A percentile compares a stretch with the other conserved stretches of the same genome.
Conservation (phyloP, 1,284 basidiomycete genomes). For the Polyporus tsugae region DNA sequence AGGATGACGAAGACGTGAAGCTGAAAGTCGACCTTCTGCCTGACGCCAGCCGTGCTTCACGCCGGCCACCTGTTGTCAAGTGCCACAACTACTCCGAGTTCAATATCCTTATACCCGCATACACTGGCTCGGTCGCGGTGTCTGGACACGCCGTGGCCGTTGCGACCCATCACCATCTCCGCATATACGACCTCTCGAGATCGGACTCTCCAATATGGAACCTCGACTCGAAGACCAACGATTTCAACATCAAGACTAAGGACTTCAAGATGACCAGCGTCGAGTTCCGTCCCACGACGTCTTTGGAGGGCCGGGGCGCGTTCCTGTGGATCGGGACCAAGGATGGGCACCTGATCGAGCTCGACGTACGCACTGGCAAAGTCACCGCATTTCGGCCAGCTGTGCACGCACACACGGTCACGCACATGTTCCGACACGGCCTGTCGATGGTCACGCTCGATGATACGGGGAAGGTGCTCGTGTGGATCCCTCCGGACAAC, state of each 20-base stretch:
- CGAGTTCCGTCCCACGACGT: constrained; percentile 70
- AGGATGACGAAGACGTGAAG: constrained; percentile 41
- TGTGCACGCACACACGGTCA: constrained; percentile 73
- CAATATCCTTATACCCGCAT: constrained; percentile 65
- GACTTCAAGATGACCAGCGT: constrained; percentile 79
- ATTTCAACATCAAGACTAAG: constrained; percentile 60
- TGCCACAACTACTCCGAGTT: constrained; percentile 54
- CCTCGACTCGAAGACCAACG: constrained; percentile 70
- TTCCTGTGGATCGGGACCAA: constrained; percentile 89
- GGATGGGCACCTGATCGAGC: constrained; percentile 86
- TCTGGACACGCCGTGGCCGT: constrained; percentile 73
- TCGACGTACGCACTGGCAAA: constrained; percentile 71
- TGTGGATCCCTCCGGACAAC: constrained; percentile 64
- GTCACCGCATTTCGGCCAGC: constrained; percentile 65
- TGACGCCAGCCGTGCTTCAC: constrained; percentile 83
- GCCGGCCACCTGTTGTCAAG: constrained; percentile 69
- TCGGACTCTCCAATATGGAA: constrained; percentile 57
- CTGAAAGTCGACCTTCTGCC: constrained; percentile 71
- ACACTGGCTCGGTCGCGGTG: constrained; percentile 62
- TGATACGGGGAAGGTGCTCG: constrained; percentile 82
- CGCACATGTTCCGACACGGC: constrained; percentile 76
- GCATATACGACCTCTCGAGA: constrained; percentile 65
- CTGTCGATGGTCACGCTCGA: constrained; percentile 81
- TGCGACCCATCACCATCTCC: constrained; percentile 67
- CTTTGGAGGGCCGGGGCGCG: constrained; percentile 48